Evolutionary conservation across 2,329 filamentous ascomycete genomes (phyloP).

Genomic region (Mycogone perniciosa): DNA sequence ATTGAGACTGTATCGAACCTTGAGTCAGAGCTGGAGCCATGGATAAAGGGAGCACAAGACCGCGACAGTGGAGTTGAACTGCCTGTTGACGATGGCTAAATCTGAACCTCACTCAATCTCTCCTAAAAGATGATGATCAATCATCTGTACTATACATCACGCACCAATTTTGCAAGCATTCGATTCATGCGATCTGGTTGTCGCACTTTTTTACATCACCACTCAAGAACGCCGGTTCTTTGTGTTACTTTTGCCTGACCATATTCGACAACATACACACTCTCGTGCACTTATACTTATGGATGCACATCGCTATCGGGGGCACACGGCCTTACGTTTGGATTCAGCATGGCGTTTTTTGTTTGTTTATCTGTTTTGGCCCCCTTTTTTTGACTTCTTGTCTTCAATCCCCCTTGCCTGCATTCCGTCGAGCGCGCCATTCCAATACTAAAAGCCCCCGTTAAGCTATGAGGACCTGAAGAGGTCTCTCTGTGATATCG

Average conservation of each 20-base stretch:
- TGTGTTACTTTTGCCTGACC: neutral
- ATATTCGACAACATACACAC: conserved; percentile 6
- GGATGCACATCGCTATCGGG: conserved; percentile 6
- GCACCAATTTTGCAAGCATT: neutral
- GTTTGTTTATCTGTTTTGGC: neutral
- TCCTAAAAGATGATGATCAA: neutral
- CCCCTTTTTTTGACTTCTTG: neutral
- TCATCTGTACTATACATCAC: neutral
- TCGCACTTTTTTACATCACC: conserved; percentile 2
- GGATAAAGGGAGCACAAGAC: conserved; percentile 38
- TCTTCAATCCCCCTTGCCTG: neutral
- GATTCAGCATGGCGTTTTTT: conserved; percentile 9
- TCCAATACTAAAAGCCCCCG: too few species aligned
- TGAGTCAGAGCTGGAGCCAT: conserved; percentile 21
- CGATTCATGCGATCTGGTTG: neutral
- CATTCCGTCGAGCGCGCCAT: too few species aligned
- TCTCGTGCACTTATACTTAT: conserved; percentile 7
- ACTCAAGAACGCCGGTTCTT: conserved; percentile 4
- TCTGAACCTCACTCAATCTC: neutral
- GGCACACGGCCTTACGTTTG: conserved; percentile 12
- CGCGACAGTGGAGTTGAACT: conserved; percentile 49
- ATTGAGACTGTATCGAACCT: conserved; percentile 19
- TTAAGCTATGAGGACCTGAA: neutral
- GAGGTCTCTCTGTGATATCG: conserved; percentile 9
- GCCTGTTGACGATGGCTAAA: conserved; percentile 32